phyloP scores from a whole-genome alignment of 129 eudicot genomes.

The Ambrosia artemisiifolia region DNA sequence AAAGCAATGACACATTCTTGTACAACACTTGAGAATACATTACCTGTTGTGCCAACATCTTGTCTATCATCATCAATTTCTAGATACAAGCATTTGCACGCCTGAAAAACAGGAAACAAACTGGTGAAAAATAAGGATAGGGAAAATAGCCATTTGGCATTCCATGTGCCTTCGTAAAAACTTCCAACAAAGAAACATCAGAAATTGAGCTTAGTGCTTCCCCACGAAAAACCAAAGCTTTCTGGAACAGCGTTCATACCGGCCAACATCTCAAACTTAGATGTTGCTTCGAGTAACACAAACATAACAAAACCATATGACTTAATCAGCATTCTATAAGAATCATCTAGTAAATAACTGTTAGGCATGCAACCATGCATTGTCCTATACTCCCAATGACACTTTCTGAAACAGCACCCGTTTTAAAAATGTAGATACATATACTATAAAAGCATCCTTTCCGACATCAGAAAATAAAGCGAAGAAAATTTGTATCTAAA shows the following conservation, averaged over 20 bases:
- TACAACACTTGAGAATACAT: conserved; percentile 4
- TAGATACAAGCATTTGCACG: conserved; percentile 73
- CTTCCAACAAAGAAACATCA: conserved; percentile 77
- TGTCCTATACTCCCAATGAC: no score
- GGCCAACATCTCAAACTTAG: conserved; percentile 49
- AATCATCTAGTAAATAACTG: not conserved
- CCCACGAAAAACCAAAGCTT: conserved; percentile 71
- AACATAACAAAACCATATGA: conserved; percentile 16
- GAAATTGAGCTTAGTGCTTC: conserved; percentile 91
- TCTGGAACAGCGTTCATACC: conserved; percentile 32
- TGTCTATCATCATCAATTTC: conserved; percentile 74
- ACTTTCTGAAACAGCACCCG: no score
- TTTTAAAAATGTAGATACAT: no score
- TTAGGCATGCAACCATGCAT: no score
- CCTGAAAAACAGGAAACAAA: conserved; percentile 36
- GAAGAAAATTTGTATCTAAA: no score
- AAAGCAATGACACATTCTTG: not conserved
- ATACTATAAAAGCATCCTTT: no score
- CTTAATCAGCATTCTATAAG: conserved; percentile 3
- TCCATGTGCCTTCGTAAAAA: conserved; percentile 80
- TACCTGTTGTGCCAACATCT: conserved; percentile 92
- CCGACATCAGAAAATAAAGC: no score
- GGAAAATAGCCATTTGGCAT: conserved; percentile 76
- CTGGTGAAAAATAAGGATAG: not conserved
- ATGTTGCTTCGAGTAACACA: conserved; percentile 58